phyloP scores from a whole-genome alignment of 306 rosid species.

The Glycyrrhiza uralensis region DNA sequence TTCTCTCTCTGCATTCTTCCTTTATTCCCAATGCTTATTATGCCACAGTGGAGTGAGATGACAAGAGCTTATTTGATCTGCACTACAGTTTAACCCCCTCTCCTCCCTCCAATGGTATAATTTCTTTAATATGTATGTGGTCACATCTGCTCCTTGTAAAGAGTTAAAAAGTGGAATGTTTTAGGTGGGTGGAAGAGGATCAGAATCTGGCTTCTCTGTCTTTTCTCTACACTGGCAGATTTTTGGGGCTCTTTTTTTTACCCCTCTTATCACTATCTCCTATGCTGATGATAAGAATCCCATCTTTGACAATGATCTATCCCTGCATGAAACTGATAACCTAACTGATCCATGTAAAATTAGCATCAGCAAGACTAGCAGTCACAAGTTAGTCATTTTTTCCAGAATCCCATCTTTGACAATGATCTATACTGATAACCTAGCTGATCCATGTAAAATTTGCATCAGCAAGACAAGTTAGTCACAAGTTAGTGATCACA shows the following conservation, averaged over 20 bases:
- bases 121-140: constrained; percentile 22
- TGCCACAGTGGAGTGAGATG: constrained; percentile 37
- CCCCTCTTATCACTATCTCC: constrained; percentile 38
- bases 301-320: constrained; percentile 30
- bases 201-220: constrained; percentile 55
- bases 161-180: constrained; percentile 30
- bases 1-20: constrained; percentile 36
- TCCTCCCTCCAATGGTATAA: not conserved
- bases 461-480: no score
- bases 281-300: constrained; percentile 55
- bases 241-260: constrained; percentile 38
- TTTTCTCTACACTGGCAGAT: constrained; percentile 33
- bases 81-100: not conserved
- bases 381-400: no score
- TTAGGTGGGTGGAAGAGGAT: constrained; percentile 55
- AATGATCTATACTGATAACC: no score
- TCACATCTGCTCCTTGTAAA: constrained; percentile 49
- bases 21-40: constrained; percentile 29
- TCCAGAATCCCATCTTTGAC: no score
- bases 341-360: not conserved
- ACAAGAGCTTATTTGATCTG: not conserved
- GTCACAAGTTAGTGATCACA: no score
- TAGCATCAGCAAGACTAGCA: constrained; percentile 5
- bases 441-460: no score
- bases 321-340: not conserved